Percentiles rank a stretch among this genome's conserved stretches.
Evolutionary conservation across 805 yeast genomes (phyloP).

Genomic region (Zygotorulaspora danielsina): DNA sequence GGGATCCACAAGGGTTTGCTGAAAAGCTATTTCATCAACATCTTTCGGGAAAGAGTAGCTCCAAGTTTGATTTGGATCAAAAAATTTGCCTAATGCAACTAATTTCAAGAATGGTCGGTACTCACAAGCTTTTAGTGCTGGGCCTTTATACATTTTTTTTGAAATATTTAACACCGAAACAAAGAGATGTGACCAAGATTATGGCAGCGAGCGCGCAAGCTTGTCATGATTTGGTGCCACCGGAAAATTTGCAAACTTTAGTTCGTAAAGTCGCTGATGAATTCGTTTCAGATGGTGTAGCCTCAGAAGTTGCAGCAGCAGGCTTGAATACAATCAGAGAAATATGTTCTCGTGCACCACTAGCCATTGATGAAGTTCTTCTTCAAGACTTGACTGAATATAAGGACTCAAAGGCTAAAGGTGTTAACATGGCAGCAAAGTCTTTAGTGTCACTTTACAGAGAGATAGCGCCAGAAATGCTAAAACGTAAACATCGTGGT

Average conservation of each 20-base stretch:
- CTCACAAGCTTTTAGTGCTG: slow-evolving; percentile 85
- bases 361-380: slow-evolving; percentile 84
- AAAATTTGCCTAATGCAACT: slow-evolving; percentile 84
- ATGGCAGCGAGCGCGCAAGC: slow-evolving; percentile 98
- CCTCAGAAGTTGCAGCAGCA: slow-evolving; percentile 96
- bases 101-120: slow-evolving; percentile 84
- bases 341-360: slow-evolving; percentile 86
- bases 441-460: slow-evolving; percentile 80
- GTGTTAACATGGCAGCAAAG: slow-evolving; percentile 93
- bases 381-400: slow-evolving; percentile 87
- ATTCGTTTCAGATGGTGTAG: slow-evolving; percentile 96
- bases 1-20: slow-evolving; percentile 98
- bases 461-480: slow-evolving; percentile 96
- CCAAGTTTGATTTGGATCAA: slow-evolving; percentile 78
- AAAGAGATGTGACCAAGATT: slow-evolving; percentile 87
- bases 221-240: slow-evolving; percentile 94
- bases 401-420: slow-evolving; percentile 88
- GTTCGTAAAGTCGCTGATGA: slow-evolving; percentile 94
- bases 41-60: slow-evolving; percentile 61
- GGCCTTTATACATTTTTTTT: slow-evolving; percentile 86
- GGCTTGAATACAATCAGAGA: slow-evolving; percentile 95
- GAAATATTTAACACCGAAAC: slow-evolving; percentile 91
- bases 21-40: slow-evolving; percentile 74
- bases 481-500: slow-evolving; percentile 86
- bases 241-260: slow-evolving; percentile 76